Conservation (phyloP, 108 stramenopile genomes). For the Craspedostauros australis region DNA sequence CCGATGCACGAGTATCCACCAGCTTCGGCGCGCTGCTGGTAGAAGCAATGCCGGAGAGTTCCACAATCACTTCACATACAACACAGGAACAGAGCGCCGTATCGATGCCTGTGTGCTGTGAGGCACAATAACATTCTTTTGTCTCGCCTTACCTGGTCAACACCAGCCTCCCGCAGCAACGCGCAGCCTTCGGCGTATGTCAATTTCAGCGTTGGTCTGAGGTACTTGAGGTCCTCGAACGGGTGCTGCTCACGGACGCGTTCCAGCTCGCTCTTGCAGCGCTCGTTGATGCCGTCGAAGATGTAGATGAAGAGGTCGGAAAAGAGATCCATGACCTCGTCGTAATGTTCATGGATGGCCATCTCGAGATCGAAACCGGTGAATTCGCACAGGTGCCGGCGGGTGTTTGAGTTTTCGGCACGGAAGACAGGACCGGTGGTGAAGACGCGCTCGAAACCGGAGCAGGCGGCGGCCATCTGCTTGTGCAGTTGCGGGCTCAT, state of each 20-base stretch:
- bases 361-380: slow-evolving; percentile 99
- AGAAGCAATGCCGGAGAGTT: too few species aligned
- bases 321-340: slow-evolving; percentile 96
- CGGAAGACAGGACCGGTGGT: slow-evolving; percentile 99
- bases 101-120: neutral
- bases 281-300: slow-evolving; percentile 90
- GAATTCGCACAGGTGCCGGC: slow-evolving; percentile 98
- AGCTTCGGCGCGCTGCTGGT: too few species aligned
- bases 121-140: neutral
- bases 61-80: too few species aligned
- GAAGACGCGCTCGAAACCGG: slow-evolving; percentile 97
- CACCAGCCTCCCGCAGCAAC: slow-evolving; percentile 77
- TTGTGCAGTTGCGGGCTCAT: slow-evolving; percentile 99
- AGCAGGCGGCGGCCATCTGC: slow-evolving; percentile 96
- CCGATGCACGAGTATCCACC: too few species aligned
- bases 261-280: slow-evolving; percentile 85
- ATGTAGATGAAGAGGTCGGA: slow-evolving; percentile 95
- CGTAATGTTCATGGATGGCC: slow-evolving; percentile 98
- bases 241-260: slow-evolving; percentile 93
- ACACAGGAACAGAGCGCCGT: too few species aligned
- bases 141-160: slow-evolving; percentile 43
- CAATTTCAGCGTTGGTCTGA: slow-evolving; percentile 86
- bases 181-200: slow-evolving; percentile 91
- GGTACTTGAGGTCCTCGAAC: slow-evolving; percentile 92
- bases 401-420: slow-evolving; percentile 97